Conservation (phyloP, 257 asterid genomes). For the Cynanchum wilfordii region DNA sequence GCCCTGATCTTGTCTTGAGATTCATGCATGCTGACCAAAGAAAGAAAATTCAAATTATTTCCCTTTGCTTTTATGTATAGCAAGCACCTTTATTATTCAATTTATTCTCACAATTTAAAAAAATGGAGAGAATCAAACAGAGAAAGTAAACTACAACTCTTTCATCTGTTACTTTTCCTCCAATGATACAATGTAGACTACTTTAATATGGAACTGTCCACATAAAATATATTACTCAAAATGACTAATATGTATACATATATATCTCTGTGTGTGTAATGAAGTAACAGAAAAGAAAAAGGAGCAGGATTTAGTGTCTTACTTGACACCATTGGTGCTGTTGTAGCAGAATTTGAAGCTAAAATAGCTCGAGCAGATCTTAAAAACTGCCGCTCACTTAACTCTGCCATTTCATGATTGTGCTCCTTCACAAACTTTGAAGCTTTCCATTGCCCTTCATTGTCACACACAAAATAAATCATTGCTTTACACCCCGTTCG, state of each 20-base stretch:
- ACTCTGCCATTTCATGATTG: conserved; percentile 24
- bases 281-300: background rate
- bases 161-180: background rate
- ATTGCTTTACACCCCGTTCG: conserved; percentile 18
- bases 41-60: background rate
- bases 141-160: background rate
- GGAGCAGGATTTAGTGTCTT: background rate
- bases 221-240: background rate
- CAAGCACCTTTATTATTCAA: background rate
- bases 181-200: background rate
- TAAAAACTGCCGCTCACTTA: conserved; percentile 10
- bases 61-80: background rate
- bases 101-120: background rate
- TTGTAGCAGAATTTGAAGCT: background rate
- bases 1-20: background rate
- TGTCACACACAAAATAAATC: conserved; percentile 11
- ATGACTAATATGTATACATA: too few relatives aligned
- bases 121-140: background rate
- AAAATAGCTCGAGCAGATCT: conserved; percentile 18
- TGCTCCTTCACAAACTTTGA: conserved; percentile 15
- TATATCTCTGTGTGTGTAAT: too few relatives aligned
- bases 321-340: background rate
- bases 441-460: conserved; percentile 17
- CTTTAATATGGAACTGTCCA: background rate
- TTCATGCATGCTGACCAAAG: background rate